Evolutionary conservation across 139 green algal species (phyloP), one percentile per base, ranked within the genome.

Genomic region (Coelastrella sp.): DNA sequence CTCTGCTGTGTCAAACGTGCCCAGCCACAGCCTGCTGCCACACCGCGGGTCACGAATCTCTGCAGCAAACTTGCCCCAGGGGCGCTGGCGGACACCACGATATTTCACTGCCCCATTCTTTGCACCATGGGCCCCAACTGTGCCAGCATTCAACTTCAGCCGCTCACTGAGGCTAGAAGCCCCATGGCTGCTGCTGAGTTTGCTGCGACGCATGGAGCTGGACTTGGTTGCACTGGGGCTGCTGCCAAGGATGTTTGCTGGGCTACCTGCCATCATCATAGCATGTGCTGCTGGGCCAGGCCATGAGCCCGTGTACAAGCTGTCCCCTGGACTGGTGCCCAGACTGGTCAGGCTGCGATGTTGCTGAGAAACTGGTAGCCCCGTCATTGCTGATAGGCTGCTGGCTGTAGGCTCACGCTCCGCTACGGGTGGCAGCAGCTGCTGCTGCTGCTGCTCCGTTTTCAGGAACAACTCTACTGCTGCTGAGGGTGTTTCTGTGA

Each of bases 11-110:
- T 99, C 96, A 93, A 97, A 99, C 8, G 96, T 99, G 74, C 97
- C 97, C 84, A 99, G 94, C 97, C 97, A 99, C 87, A 97, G 85
- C 12, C 96, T 91, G 63, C 91, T 93, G 35, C 95, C 94, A 75
- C 91, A 91, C 60, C 91, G 87, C 8, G 95, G 95, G 83, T 97
- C 96, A 1, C 96, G 90, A 79, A 98, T 98, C 88, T 98, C 96
- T 8, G 96, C 96, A n/a, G 96, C 96, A 90, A 94, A 97, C 91
- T 98, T 98, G 85, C 96, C 96, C 96, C 96, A 98, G 0, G 96
- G 96, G 17, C 96, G 91, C 89, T 98, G 96, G 8, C 96, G 85
- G 49, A 98, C 96, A 7, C 96, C 96, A 12, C 96, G 89, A 90
- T 95, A 98, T 84, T 95, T 95, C 56, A 81, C 84, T 7, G 93